A percentile compares a stretch with the other conserved stretches of the same genome.
phyloP scores from a whole-genome alignment of 2,329 filamentous ascomycete genomes.

The Arthrobotrys musiformis region DNA sequence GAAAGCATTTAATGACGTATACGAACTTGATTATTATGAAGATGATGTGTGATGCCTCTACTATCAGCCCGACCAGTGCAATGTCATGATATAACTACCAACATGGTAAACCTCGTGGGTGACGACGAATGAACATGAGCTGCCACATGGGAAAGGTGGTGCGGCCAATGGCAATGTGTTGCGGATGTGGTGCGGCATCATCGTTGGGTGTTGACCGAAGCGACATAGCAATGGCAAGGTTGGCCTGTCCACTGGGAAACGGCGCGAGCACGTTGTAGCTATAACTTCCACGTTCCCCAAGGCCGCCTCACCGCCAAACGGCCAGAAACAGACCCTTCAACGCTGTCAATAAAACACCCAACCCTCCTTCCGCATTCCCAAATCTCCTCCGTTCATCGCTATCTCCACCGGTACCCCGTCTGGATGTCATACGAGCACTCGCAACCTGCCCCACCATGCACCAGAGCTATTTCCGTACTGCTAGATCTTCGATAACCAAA shows the following conservation, averaged over 20 bases:
- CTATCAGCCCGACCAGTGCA: too few species aligned
- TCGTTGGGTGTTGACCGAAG: background rate
- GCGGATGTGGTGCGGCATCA: background rate
- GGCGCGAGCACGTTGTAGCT: constrained; percentile 1
- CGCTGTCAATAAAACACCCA: background rate
- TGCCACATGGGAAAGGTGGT: background rate
- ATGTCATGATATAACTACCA: too few species aligned
- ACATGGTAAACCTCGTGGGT: too few species aligned
- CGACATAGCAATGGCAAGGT: constrained; percentile 7
- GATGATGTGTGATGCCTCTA: too few species aligned
- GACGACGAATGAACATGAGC: too few species aligned
- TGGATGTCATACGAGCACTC: constrained; percentile 27
- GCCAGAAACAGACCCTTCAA: background rate
- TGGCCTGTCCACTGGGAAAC: constrained; percentile 4
- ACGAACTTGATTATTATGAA: constrained; percentile 8
- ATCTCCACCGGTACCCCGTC: background rate
- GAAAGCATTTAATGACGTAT: constrained; percentile 19
- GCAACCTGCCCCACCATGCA: constrained; percentile 42
- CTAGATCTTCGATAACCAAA: constrained; percentile 34
- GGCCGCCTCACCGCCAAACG: constrained; percentile 1
- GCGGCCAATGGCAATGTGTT: background rate
- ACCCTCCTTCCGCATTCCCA: background rate
- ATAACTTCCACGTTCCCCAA: background rate
- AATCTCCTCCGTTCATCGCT: background rate
- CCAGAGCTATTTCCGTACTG: constrained; percentile 17